These are phyloP conservation scores for Daldinia vernicosa DNA, from an alignment of 495 filamentous ascomycete genomes.

Conservation along the genomic window DNA sequence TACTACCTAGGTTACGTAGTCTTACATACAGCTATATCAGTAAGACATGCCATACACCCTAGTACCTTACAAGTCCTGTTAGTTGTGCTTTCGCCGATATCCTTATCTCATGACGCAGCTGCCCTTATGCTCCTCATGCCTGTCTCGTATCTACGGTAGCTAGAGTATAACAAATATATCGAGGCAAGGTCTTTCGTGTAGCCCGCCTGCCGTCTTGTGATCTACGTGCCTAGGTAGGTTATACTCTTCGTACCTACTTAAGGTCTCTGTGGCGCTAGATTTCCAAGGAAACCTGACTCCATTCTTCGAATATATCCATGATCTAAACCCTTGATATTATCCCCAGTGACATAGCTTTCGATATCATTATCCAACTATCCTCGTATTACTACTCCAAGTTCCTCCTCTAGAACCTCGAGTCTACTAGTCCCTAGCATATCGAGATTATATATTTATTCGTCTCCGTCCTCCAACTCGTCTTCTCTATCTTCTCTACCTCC, in stretches of 20 bases:
- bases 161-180: not conserved
- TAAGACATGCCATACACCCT: constrained; percentile 13
- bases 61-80: not conserved
- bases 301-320: constrained; percentile 12
- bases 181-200: constrained; percentile 7
- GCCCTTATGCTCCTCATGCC: constrained; percentile 2
- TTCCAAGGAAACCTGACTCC: constrained; percentile 5
- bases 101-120: constrained; percentile 17
- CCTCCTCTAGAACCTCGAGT: not conserved
- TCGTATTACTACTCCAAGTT: not conserved
- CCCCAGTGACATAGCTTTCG: not conserved
- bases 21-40: constrained; percentile 16
- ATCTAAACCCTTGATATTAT: not conserved
- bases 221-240: not conserved
- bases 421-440: not conserved
- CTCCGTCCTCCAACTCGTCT: too few species aligned
- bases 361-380: not conserved
- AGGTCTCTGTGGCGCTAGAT: not conserved
- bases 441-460: not conserved
- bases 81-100: not conserved
- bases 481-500: not conserved
- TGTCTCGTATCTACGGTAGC: constrained; percentile 17
- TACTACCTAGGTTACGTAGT: not conserved
- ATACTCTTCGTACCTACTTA: constrained; percentile 7
- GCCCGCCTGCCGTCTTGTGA: constrained; percentile 11